Evolutionary conservation across 352 stramenopile genomes (phyloP), one percentile per base, ranked within the genome.

Genomic region (Pythium utonaiense): DNA sequence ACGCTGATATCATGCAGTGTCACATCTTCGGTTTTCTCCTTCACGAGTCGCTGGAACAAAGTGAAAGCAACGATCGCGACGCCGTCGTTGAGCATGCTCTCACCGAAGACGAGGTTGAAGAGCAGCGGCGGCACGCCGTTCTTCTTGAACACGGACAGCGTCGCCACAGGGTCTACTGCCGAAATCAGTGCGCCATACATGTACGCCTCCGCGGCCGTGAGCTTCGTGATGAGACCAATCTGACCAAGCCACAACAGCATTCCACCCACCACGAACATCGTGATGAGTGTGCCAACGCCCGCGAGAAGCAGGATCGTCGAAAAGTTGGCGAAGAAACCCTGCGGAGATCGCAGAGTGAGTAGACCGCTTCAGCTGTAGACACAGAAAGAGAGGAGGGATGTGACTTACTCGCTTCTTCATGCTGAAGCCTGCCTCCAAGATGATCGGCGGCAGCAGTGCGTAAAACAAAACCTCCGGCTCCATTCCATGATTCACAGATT

Each of bases 21-120:
- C 22, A 95, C 81, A 47, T 93, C 83, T 27, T 64, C 64, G 19
- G 80, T 85, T 3, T 71, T 71, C 34, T 75, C 68, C 53, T 89
- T 89, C 68, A 97, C 89, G 27, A 93, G 76, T 30, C 75, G 70
- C 57, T 95, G 86, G 57, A 93, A 95, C 16, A 95, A 55, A 9
- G 80, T 82, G 50, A 95, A 95, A 10, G 80, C 81, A 17, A 95
- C 86, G 34, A 95, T 95, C 12, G 86, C 86, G 28, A 98, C 88
- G 52, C 90, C 93, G 63, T 98, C 95, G 60, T 98, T 98, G 4
- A 98, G 78, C 65, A 98, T 91, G 54, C 83, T 96, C 72, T 98
- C 95, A 34, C 95, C 95, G 73, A 98, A 98, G 0, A 98, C 91
- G 47, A 98, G 77, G 65, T 98, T 98, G 67, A 98, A 98, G 6